Conservation (phyloP, 2,329 filamentous ascomycete species). For the Neonectria magnoliae region DNA sequence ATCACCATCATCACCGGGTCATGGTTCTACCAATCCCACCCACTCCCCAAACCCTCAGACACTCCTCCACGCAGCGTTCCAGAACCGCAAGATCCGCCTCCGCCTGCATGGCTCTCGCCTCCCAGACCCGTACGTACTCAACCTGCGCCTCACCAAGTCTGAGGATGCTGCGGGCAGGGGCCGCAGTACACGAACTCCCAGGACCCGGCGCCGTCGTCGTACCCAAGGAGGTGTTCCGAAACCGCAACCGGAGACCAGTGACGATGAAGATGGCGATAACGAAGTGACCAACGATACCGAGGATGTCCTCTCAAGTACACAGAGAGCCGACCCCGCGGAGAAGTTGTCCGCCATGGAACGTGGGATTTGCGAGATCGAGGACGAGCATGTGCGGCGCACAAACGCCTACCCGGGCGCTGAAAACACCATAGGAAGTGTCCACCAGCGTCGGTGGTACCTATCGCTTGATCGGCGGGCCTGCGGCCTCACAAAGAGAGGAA, state of each 20-base stretch:
- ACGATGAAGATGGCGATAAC: constrained; percentile 28
- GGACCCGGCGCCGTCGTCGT: constrained; percentile 24
- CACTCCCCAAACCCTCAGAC: constrained; percentile 49
- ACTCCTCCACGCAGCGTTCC: constrained; percentile 63
- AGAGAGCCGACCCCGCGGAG: constrained; percentile 17
- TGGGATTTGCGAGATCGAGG: constrained; percentile 58
- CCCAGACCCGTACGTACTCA: constrained; percentile 63
- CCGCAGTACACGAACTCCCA: constrained; percentile 29
- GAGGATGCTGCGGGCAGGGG: constrained; percentile 51
- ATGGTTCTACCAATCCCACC: background rate
- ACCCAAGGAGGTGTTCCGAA: background rate
- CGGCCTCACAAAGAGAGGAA: constrained; percentile 61
- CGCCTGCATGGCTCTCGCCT: constrained; percentile 64
- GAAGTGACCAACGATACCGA: constrained; percentile 26
- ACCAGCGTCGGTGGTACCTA: constrained; percentile 74
- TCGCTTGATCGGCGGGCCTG: constrained; percentile 68
- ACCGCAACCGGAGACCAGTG: constrained; percentile 39
- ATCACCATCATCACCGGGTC: constrained; percentile 26
- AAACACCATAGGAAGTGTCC: constrained; percentile 73
- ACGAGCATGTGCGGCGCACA: constrained; percentile 63
- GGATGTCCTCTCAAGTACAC: constrained; percentile 32
- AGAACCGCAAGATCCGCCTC: constrained; percentile 65
- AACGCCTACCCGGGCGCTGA: constrained; percentile 74
- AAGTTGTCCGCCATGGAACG: constrained; percentile 50
- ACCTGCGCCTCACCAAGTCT: constrained; percentile 61